These are phyloP conservation scores for Eucalyptus paniculata DNA, from an alignment of 345 rosid species.

Conservation along the genomic window DNA sequence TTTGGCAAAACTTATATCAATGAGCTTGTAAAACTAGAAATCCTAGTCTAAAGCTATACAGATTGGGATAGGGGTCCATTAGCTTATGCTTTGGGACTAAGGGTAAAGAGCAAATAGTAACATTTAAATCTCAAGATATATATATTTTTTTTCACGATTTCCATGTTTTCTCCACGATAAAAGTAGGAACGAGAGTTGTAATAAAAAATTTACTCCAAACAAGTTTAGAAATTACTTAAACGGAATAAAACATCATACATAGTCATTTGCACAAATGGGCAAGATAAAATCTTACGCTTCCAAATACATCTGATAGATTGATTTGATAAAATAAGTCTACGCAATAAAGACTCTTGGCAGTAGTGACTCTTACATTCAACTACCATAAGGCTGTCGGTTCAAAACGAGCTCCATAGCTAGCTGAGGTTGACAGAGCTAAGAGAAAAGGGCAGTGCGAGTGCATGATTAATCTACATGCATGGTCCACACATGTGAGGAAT, in stretches of 20 bases:
- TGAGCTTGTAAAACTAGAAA: not conserved
- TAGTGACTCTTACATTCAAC: not conserved
- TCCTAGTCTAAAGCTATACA: not conserved
- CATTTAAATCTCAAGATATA: not conserved
- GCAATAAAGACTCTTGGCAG: not conserved
- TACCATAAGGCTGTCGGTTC: not conserved
- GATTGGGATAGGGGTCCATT: not conserved
- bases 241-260: not conserved
- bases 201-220: not conserved
- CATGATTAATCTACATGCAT: not conserved
- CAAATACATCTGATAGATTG: not conserved
- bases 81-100: not conserved
- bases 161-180: not conserved
- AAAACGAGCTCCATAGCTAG: not conserved
- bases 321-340: not conserved
- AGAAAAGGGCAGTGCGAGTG: not conserved
- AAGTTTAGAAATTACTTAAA: not conserved
- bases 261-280: not conserved
- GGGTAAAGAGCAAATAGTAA: not conserved
- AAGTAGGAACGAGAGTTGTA: not conserved
- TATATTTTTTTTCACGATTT: not conserved
- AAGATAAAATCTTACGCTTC: not conserved
- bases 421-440: not conserved
- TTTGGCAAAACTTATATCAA: not conserved
- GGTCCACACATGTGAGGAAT: conserved; percentile 13